Conservation (phyloP, 2,329 filamentous ascomycete species). For the Arthrocladium fulminans region DNA sequence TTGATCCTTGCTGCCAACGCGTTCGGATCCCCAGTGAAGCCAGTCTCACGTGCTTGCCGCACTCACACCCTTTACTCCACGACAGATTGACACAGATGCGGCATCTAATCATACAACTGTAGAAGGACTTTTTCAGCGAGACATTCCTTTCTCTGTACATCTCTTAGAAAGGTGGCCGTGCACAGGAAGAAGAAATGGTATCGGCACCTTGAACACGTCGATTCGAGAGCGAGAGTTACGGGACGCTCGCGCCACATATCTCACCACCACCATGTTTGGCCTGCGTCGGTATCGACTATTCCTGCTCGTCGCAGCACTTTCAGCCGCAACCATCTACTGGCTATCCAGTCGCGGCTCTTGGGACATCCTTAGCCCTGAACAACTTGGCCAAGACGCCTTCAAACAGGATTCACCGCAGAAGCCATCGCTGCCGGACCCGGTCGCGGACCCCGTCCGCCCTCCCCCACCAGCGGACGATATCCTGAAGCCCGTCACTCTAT, state of each 20-base stretch:
- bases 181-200: not conserved
- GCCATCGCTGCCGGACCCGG: conserved; percentile 6
- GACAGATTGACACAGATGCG: no score
- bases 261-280: conserved; percentile 34
- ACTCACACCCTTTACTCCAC: no score
- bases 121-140: no score
- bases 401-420: conserved; percentile 10
- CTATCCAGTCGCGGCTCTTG: conserved; percentile 40
- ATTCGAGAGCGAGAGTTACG: not conserved
- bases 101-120: no score
- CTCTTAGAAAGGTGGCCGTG: not conserved
- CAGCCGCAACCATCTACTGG: conserved; percentile 41
- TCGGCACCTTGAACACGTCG: not conserved
- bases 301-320: conserved; percentile 36
- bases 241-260: not conserved
- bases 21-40: no score
- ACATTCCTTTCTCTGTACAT: no score
- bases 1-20: not conserved
- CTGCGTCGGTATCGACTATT: conserved; percentile 42
- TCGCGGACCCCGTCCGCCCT: not conserved
- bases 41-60: conserved; percentile 1
- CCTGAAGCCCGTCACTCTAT: conserved; percentile 7
- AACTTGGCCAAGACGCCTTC: conserved; percentile 9
- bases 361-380: conserved; percentile 14
- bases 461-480: conserved; percentile 2